Evolutionary conservation across 2,329 filamentous ascomycete species (phyloP).

Genomic region (Coniochaeta ligniaria): DNA sequence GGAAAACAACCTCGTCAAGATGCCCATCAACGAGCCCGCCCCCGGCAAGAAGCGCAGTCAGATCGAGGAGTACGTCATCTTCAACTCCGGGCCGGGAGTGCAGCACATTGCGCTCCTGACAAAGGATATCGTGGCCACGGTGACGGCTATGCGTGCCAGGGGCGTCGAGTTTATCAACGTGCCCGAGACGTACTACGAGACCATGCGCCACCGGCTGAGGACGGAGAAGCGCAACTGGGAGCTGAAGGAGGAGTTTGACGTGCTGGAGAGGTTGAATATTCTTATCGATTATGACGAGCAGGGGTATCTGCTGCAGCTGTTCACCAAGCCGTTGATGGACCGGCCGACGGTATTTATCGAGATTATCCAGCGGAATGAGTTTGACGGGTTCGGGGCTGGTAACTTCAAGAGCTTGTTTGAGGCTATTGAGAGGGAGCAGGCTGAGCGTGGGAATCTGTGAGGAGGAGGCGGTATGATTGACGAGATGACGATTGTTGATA

Average conservation of each 20-base stretch:
- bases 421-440: constrained; percentile 91
- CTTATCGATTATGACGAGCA: constrained; percentile 92
- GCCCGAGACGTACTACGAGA: constrained; percentile 76
- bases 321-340: constrained; percentile 87
- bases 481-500: neutral
- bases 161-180: constrained; percentile 92
- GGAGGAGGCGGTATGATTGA: neutral
- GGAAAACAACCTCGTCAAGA: constrained; percentile 81
- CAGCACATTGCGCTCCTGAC: constrained; percentile 91
- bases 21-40: constrained; percentile 97
- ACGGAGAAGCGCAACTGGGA: constrained; percentile 51
- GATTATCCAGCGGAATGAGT: constrained; percentile 89
- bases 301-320: constrained; percentile 72
- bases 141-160: constrained; percentile 71
- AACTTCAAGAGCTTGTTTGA: constrained; percentile 96
- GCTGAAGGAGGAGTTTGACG: constrained; percentile 74
- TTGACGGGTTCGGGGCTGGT: constrained; percentile 86
- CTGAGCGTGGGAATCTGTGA: constrained; percentile 72
- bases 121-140: constrained; percentile 67
- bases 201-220: constrained; percentile 67
- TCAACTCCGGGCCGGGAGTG: constrained; percentile 83
- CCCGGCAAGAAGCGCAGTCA: constrained; percentile 84
- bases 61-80: constrained; percentile 89
- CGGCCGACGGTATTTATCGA: constrained; percentile 93
- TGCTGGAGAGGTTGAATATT: constrained; percentile 71